Percentiles rank a stretch among this genome's conserved stretches.
These are phyloP conservation scores for Starmerella khaoyaiensis DNA, from an alignment of 805 yeast species.

Conservation along the genomic window DNA sequence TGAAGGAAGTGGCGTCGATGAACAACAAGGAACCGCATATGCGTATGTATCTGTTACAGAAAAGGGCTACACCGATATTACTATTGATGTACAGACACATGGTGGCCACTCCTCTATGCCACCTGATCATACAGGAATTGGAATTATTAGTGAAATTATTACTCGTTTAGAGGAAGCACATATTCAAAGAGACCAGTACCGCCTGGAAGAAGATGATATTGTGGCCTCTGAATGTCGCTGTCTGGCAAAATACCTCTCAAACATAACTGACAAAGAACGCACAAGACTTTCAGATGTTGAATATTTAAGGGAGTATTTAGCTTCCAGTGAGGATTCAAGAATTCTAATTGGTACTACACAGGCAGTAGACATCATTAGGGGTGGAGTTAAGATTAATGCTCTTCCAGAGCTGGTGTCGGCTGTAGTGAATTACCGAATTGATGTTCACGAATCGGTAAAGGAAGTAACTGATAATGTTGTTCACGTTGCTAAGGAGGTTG, in stretches of 20 bases:
- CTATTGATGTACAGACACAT: constrained; percentile 40
- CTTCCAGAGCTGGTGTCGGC: constrained; percentile 51
- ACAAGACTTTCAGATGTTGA: neutral
- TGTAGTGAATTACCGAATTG: constrained; percentile 50
- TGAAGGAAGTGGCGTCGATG: constrained; percentile 43
- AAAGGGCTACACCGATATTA: constrained; percentile 44
- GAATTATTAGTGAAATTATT: constrained; percentile 51
- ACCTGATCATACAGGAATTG: constrained; percentile 71
- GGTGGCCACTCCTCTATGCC: constrained; percentile 81
- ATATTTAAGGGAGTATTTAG: neutral
- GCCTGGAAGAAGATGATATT: constrained; percentile 35
- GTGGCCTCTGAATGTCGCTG: constrained; percentile 38
- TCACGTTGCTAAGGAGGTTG: constrained; percentile 30
- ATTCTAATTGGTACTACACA: constrained; percentile 38
- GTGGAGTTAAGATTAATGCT: constrained; percentile 67
- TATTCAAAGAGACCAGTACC: constrained; percentile 37
- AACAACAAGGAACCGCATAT: constrained; percentile 36
- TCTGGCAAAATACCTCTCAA: constrained; percentile 39
- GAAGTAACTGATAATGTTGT: constrained; percentile 31
- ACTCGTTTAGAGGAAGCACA: constrained; percentile 37
- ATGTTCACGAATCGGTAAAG: constrained; percentile 41
- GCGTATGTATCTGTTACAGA: constrained; percentile 48
- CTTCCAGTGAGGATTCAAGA: neutral
- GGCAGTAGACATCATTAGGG: constrained; percentile 51
- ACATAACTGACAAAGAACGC: constrained; percentile 22